Base-by-base conservation (phyloP, 2,329 filamentous ascomycete genomes). In the Tolypocladium guangdongense region DNA sequence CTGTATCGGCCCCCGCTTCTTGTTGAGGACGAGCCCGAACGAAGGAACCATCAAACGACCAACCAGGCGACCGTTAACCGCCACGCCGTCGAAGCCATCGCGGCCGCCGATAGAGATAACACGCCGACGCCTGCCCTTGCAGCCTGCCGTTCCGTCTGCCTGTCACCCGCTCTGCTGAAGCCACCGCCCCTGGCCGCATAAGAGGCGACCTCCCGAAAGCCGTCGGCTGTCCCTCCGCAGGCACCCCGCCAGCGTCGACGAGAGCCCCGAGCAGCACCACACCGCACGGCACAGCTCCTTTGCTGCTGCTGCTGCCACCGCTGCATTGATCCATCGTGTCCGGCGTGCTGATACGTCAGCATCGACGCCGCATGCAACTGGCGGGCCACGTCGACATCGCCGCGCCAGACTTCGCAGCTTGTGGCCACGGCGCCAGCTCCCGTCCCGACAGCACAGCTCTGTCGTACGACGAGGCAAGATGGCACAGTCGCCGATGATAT, bases 401-500 rank as follows among this genome's bases (percentile, higher is more conserved):
- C 16, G 24, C 24, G 16, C 41, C 7, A 46, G 41, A 30, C 41
- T 14, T 8, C 2, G 11, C 32, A 11, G 20, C 47, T 22, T 49
- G 30, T 35, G 32, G 24, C 32, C 12, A 4, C 24, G 1, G 41
- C 6, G 16, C 24, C 41, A 46, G 41, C 41, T 30, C 20, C 41
- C 43, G 36, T 43, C 18, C 37, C 46, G n/a, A 46, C 52, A 49
- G 51, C 52, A n/a, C 22, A 14, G 20, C 11, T 14, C 49, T 35
- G 56, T 51, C 51, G 50, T 30, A 50, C 53, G 37, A 52, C 52
- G 20, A 49, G 52, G 58, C 63, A 62, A 55, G 62, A 90, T 89
- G 86, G 80, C 88, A 69, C 88, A 95, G 76, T 85, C 90, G 61
- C 91, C 91, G 57, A 97, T 97, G 92, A 86, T 97, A 63, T 95